phyloP scores from a whole-genome alignment of 1,139 yeast genomes.

The Magnusiomyces fungicola region DNA sequence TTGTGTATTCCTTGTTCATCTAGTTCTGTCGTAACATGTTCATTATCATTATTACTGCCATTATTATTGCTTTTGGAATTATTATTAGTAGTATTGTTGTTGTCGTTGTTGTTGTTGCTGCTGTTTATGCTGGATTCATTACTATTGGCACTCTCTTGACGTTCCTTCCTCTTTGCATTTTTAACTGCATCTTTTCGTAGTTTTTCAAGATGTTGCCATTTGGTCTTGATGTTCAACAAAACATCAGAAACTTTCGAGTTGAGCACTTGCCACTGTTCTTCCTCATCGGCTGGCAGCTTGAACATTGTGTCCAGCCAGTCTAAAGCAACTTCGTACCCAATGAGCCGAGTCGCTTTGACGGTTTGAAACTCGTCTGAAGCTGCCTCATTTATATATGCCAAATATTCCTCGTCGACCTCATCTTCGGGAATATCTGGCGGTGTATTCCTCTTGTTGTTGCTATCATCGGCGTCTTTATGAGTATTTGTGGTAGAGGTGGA shows the following conservation, averaged over 20 bases:
- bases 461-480: too few species aligned
- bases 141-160: background rate
- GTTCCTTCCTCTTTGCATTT: background rate
- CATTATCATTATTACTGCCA: background rate
- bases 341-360: background rate
- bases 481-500: too few species aligned
- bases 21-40: too few species aligned
- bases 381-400: background rate
- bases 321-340: background rate
- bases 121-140: too few species aligned
- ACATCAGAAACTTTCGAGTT: background rate
- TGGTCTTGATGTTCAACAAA: background rate
- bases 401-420: background rate
- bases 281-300: background rate
- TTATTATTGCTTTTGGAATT: background rate
- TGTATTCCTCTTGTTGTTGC: too few species aligned
- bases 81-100: too few species aligned
- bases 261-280: background rate
- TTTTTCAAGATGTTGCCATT: background rate
- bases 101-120: background rate
- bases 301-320: background rate
- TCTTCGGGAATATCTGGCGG: too few species aligned
- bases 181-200: background rate
- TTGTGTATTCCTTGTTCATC: too few species aligned
- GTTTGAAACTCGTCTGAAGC: background rate